Evolutionary conservation across 805 yeast genomes (phyloP).

Genomic region (Lipomyces oligophaga): DNA sequence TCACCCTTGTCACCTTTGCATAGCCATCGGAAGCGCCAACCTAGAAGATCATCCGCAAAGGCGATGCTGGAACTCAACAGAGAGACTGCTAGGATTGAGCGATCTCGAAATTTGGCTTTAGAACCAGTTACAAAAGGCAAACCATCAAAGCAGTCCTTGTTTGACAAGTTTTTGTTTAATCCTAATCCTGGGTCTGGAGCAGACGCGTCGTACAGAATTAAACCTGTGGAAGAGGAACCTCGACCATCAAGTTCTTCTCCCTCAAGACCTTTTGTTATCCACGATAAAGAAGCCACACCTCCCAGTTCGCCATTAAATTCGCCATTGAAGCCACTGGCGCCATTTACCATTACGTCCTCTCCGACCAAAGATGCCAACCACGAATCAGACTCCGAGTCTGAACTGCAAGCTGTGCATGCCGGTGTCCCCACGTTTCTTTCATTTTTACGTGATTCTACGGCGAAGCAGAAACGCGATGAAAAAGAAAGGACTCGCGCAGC

Average conservation of each 20-base stretch:
- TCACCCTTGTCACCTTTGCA: too few species aligned
- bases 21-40: neutral
- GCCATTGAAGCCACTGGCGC: neutral
- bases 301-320: slow-evolving; percentile 4
- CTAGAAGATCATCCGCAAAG: slow-evolving; percentile 22
- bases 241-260: neutral
- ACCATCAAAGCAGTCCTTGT: slow-evolving; percentile 9
- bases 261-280: neutral
- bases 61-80: slow-evolving; percentile 25
- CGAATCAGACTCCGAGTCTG: neutral
- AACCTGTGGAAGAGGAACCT: neutral
- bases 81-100: slow-evolving; percentile 24
- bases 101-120: slow-evolving; percentile 21
- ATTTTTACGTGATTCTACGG: neutral
- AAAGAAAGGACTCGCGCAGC: neutral
- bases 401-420: neutral
- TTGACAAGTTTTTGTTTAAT: slow-evolving; percentile 18
- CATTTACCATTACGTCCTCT: neutral
- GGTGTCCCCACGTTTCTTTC: neutral
- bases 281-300: slow-evolving; percentile 2
- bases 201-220: slow-evolving; percentile 1
- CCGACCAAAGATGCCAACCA: neutral
- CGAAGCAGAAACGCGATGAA: neutral
- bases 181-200: slow-evolving; percentile 3
- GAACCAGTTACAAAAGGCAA: slow-evolving; percentile 17